These are phyloP conservation scores for Euptelea pleiosperma DNA, from an alignment of 164 flowering plant species.

Conservation along the genomic window DNA sequence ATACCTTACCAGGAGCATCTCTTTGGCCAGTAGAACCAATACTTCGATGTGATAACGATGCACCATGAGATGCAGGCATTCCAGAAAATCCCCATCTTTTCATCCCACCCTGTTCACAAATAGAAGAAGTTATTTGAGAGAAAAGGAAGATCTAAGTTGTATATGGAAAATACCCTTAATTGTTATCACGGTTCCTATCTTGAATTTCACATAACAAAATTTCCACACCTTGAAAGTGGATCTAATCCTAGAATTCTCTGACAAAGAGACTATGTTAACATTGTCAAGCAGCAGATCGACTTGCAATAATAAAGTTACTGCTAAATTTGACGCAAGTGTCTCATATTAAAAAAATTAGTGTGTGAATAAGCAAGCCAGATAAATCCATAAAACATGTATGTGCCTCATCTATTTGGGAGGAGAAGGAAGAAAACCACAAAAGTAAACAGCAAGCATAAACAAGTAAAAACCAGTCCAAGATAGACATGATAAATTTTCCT, in stretches of 20 bases:
- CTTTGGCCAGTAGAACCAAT: conserved; percentile 92
- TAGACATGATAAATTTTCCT: no score
- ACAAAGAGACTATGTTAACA: neutral
- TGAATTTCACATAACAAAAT: neutral
- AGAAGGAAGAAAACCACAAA: no score
- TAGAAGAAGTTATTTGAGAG: neutral
- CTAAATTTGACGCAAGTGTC: no score
- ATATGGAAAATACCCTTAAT: neutral
- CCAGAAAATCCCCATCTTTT: conserved; percentile 70
- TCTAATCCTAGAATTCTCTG: neutral
- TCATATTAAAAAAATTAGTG: no score
- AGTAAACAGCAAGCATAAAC: no score
- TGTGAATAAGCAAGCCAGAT: no score
- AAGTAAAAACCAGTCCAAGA: no score
- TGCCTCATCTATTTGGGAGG: no score
- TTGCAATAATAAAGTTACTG: neutral
- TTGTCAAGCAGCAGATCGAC: neutral
- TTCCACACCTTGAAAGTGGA: neutral
- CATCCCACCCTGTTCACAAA: conserved; percentile 74
- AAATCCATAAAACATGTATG: no score
- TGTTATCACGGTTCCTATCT: no score
- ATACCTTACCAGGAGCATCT: conserved; percentile 90
- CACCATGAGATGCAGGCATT: conserved; percentile 88
- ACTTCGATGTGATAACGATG: conserved; percentile 82
- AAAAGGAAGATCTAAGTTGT: neutral